phyloP scores from a whole-genome alignment of 139 green algal species.

The Chlamydomonas incerta region DNA sequence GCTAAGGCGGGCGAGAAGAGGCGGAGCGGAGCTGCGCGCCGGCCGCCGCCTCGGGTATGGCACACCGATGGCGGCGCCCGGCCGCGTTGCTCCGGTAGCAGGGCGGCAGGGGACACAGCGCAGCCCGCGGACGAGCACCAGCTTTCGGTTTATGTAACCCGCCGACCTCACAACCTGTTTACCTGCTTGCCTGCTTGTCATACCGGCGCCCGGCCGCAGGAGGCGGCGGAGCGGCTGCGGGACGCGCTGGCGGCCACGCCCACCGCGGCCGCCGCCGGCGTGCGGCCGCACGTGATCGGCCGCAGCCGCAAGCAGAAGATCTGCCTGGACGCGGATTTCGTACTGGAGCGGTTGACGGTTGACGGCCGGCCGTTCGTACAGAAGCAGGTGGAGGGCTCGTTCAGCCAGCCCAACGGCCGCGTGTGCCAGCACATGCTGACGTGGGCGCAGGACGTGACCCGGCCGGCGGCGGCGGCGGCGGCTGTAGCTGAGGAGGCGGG shows the following conservation, averaged over 20 bases:
- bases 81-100: no score
- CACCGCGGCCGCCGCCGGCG: slow-evolving; percentile 17
- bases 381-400: slow-evolving; percentile 78
- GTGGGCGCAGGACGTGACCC: slow-evolving; percentile 82
- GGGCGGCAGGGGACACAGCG: no score
- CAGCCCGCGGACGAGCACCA: no score
- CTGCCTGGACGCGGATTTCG: slow-evolving; percentile 71
- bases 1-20: no score
- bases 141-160: no score
- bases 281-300: slow-evolving; percentile 59
- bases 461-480: not conserved
- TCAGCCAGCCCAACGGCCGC: slow-evolving; percentile 92
- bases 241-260: slow-evolving; percentile 26
- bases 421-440: slow-evolving; percentile 90
- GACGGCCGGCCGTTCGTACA: slow-evolving; percentile 14
- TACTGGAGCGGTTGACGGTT: slow-evolving; percentile 74
- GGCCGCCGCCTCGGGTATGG: no score
- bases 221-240: slow-evolving; percentile 1
- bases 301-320: slow-evolving; percentile 85
- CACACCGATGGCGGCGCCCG: no score
- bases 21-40: no score
- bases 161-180: no score
- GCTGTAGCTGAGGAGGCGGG: not conserved
- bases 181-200: no score
- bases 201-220: no score